Evolutionary conservation across 805 yeast species (phyloP).

Genomic region (Hanseniaspora thailandica): DNA sequence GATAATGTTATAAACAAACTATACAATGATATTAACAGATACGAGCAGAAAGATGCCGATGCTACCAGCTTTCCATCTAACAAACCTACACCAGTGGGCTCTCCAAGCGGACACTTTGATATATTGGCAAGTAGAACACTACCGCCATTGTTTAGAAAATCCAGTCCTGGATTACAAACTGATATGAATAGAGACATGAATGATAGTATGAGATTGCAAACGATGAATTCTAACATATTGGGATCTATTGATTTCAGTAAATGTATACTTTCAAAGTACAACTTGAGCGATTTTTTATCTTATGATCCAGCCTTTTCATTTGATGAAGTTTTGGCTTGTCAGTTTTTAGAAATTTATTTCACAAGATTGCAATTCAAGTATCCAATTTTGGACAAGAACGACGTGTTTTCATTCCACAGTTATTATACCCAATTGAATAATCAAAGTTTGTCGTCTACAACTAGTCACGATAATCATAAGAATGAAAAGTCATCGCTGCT

Average conservation of each 20-base stretch:
- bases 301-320: conserved; percentile 43
- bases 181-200: conserved; percentile 13
- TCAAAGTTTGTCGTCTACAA: conserved; percentile 20
- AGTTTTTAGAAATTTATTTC: conserved; percentile 45
- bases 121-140: conserved; percentile 14
- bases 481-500: neutral
- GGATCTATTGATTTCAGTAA: conserved; percentile 33
- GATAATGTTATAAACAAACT: conserved; percentile 6
- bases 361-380: conserved; percentile 45
- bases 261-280: conserved; percentile 37
- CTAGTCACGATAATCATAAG: neutral
- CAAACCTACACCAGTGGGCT: neutral
- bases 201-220: neutral
- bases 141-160: conserved; percentile 9
- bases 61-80: neutral
- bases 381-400: conserved; percentile 44
- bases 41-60: neutral
- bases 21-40: neutral
- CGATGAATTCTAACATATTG: conserved; percentile 25
- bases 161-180: neutral
- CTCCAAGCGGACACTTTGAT: conserved; percentile 15
- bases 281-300: conserved; percentile 36
- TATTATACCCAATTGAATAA: conserved; percentile 33
- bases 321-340: conserved; percentile 39
- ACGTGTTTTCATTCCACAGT: conserved; percentile 39